Conservation (phyloP, 2,329 filamentous ascomycete genomes). For the Pyricularia pennisetigena region DNA sequence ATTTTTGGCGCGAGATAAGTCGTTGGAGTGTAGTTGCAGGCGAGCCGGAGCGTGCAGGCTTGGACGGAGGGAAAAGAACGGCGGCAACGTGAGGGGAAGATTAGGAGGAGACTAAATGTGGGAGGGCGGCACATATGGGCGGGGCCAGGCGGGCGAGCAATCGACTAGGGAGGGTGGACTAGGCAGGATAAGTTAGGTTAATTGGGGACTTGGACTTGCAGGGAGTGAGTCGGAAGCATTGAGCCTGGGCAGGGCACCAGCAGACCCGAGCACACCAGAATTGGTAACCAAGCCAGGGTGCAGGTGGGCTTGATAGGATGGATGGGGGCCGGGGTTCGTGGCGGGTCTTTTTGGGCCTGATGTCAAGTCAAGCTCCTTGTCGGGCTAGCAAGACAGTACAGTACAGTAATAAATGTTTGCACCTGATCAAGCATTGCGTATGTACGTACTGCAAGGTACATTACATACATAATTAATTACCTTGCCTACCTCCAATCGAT, state of each 20-base stretch:
- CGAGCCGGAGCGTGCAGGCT: neutral
- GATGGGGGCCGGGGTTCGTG: neutral
- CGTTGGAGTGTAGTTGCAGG: neutral
- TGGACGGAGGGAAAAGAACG: neutral
- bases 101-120: neutral
- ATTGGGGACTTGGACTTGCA: neutral
- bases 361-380: neutral
- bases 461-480: no score
- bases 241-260: neutral
- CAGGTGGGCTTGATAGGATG: neutral
- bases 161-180: neutral
- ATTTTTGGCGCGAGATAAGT: neutral
- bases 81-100: neutral
- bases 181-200: neutral
- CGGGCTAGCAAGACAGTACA: neutral
- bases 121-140: neutral
- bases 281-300: neutral
- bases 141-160: neutral
- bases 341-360: neutral
- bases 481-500: no score
- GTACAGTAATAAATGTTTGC: neutral
- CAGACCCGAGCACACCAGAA: neutral
- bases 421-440: neutral
- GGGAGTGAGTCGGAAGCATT: conserved; percentile 1
- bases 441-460: no score